These are phyloP conservation scores for Teratosphaeria gauchensis DNA, from an alignment of 2,329 filamentous ascomycete genomes.

Conservation along the genomic window DNA sequence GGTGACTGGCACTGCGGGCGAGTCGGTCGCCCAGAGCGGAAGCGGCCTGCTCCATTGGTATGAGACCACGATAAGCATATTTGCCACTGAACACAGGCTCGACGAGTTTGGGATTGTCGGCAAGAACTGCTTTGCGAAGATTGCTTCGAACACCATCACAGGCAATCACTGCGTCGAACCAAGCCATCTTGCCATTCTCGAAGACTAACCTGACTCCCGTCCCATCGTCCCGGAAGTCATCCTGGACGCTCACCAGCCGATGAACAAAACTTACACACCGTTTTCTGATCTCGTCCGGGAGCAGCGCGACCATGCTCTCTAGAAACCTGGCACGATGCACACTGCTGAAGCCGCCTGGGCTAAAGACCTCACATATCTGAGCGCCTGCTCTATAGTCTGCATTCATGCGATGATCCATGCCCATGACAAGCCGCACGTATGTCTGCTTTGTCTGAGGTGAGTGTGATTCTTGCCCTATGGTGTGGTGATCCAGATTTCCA, in stretches of 20 bases:
- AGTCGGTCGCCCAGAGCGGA: constrained; percentile 40
- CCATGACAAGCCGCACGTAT: constrained; percentile 22
- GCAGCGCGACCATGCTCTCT: constrained; percentile 38
- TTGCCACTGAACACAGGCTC: constrained; percentile 46
- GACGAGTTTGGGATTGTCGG: constrained; percentile 34
- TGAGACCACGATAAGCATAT: constrained; percentile 52
- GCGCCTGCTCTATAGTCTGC: constrained; percentile 25
- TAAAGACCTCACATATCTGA: neutral
- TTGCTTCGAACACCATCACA: constrained; percentile 55
- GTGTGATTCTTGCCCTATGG: constrained; percentile 14
- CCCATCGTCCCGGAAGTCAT: constrained; percentile 17
- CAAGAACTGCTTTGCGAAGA: constrained; percentile 42
- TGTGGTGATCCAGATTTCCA: constrained; percentile 19
- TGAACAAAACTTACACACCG: neutral
- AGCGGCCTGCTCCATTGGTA: constrained; percentile 48
- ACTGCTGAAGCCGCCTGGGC: neutral
- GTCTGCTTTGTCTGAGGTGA: constrained; percentile 19
- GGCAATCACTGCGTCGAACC: constrained; percentile 43
- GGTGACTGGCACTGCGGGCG: constrained; percentile 44
- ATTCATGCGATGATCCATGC: constrained; percentile 21
- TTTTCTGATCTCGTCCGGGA: constrained; percentile 30
- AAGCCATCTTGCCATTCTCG: constrained; percentile 35
- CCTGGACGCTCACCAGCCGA: constrained; percentile 8
- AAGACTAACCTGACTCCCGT: constrained; percentile 28
- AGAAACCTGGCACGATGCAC: constrained; percentile 40